phyloP scores from a whole-genome alignment of 306 rosid genomes.

The Inga leiocalycina region DNA sequence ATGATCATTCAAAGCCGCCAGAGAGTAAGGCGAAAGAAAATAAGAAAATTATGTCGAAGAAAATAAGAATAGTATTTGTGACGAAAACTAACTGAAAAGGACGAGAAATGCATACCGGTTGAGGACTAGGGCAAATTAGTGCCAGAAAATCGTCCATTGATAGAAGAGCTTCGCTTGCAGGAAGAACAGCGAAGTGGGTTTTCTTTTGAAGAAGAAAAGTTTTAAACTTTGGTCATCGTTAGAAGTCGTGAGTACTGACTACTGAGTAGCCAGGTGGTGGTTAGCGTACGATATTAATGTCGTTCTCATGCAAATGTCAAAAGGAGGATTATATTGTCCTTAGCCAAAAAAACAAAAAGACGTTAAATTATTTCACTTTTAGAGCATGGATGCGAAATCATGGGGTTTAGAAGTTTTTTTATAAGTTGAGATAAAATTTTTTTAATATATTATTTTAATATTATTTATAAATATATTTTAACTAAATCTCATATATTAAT shows the following conservation, averaged over 20 bases:
- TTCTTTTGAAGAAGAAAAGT: neutral
- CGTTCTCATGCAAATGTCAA: neutral
- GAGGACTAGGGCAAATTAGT: constrained; percentile 64
- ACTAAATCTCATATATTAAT: too few relatives aligned
- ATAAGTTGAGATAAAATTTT: too few relatives aligned
- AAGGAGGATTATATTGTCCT: neutral
- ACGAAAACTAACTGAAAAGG: neutral
- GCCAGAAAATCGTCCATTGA: constrained; percentile 52
- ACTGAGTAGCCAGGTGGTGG: neutral
- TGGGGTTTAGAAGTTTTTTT: too few relatives aligned
- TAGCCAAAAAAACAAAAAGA: neutral
- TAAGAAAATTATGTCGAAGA: neutral
- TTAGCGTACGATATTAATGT: neutral
- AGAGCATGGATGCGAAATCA: too few relatives aligned
- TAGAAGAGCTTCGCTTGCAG: neutral
- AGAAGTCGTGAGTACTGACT: neutral
- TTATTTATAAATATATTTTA: too few relatives aligned
- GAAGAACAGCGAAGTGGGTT: neutral
- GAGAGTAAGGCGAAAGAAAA: constrained; percentile 2
- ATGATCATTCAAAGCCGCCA: constrained; percentile 29
- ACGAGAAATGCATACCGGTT: constrained; percentile 48
- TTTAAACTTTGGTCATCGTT: neutral
- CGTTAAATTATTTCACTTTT: too few relatives aligned
- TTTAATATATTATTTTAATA: too few relatives aligned
- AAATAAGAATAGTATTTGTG: neutral